A percentile compares a stretch with the other conserved stretches of the same genome.
These are phyloP conservation scores for Xylaria acuta DNA, from an alignment of 495 filamentous ascomycete species.

Conservation along the genomic window DNA sequence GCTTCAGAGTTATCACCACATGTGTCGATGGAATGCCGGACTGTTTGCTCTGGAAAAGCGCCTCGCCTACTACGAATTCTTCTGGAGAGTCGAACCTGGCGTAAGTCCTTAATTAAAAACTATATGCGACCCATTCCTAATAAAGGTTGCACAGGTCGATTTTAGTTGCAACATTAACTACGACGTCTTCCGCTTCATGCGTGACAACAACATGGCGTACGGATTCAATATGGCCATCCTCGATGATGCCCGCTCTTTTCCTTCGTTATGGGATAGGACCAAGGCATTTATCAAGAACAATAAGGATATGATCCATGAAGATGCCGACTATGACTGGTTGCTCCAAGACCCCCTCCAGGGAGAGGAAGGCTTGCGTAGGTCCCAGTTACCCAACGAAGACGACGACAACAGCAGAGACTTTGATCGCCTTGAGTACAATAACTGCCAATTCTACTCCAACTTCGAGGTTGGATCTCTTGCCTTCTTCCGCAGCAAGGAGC, in stretches of 20 bases:
- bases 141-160: constrained; percentile 44
- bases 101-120: constrained; percentile 36
- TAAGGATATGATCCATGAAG: constrained; percentile 53
- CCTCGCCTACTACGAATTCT: constrained; percentile 72
- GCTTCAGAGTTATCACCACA: constrained; percentile 69
- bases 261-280: constrained; percentile 56
- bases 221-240: constrained; percentile 64
- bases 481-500: constrained; percentile 63
- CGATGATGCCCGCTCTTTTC: constrained; percentile 58
- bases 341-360: constrained; percentile 40
- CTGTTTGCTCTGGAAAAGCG: constrained; percentile 76
- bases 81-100: constrained; percentile 75
- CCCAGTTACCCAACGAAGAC: constrained; percentile 26
- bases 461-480: constrained; percentile 68
- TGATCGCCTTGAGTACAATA: constrained; percentile 50
- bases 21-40: constrained; percentile 79
- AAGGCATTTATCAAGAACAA: constrained; percentile 53
- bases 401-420: constrained; percentile 22
- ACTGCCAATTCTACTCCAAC: constrained; percentile 65
- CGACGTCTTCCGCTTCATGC: constrained; percentile 78
- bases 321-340: constrained; percentile 59
- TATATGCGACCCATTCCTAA: constrained; percentile 17
- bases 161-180: constrained; percentile 73
- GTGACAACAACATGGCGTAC: constrained; percentile 75
- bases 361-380: constrained; percentile 8